These are phyloP conservation scores for Sparassis latifolia DNA, from an alignment of 1,284 basidiomycete genomes.

Conservation along the genomic window DNA sequence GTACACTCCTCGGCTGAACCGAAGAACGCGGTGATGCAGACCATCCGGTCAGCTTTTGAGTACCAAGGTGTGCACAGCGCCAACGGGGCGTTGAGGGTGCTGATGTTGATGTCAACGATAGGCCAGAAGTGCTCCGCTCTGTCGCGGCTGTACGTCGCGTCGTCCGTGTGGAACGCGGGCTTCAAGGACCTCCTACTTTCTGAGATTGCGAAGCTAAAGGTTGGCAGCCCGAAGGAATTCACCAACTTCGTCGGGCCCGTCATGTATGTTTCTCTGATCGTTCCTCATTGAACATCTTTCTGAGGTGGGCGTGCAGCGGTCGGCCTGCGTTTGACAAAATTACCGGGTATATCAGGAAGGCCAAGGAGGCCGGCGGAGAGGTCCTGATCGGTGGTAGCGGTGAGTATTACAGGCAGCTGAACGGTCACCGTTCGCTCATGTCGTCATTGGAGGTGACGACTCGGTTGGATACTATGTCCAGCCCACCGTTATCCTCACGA, in stretches of 20 bases:
- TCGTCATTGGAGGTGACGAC: slow-evolving; percentile 56
- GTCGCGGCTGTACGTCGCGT: slow-evolving; percentile 86
- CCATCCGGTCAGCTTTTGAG: slow-evolving; percentile 88
- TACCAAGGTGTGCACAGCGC: slow-evolving; percentile 68
- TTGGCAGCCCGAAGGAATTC: slow-evolving; percentile 78
- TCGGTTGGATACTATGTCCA: slow-evolving; percentile 92
- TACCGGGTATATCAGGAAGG: slow-evolving; percentile 79
- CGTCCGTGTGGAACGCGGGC: slow-evolving; percentile 80
- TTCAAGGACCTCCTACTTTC: slow-evolving; percentile 80
- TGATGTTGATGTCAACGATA: slow-evolving; percentile 17
- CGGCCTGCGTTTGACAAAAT: slow-evolving; percentile 88
- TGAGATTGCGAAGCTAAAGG: slow-evolving; percentile 79
- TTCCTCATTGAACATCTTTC: too few species aligned
- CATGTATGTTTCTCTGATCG: slow-evolving; percentile 50
- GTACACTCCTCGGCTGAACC: slow-evolving; percentile 87
- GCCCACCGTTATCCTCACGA: slow-evolving; percentile 92
- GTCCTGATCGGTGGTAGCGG: slow-evolving; percentile 82
- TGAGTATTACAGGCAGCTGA: slow-evolving; percentile 23
- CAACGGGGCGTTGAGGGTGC: too few species aligned
- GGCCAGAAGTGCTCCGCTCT: slow-evolving; percentile 97
- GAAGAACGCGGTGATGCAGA: slow-evolving; percentile 84
- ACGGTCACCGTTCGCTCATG: not conserved
- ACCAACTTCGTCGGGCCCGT: slow-evolving; percentile 93
- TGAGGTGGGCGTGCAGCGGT: slow-evolving; percentile 38
- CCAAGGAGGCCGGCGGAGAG: slow-evolving; percentile 85